Evolutionary conservation across 2,329 filamentous ascomycete species (phyloP).

Genomic region (Alternaria angustiovoidea): DNA sequence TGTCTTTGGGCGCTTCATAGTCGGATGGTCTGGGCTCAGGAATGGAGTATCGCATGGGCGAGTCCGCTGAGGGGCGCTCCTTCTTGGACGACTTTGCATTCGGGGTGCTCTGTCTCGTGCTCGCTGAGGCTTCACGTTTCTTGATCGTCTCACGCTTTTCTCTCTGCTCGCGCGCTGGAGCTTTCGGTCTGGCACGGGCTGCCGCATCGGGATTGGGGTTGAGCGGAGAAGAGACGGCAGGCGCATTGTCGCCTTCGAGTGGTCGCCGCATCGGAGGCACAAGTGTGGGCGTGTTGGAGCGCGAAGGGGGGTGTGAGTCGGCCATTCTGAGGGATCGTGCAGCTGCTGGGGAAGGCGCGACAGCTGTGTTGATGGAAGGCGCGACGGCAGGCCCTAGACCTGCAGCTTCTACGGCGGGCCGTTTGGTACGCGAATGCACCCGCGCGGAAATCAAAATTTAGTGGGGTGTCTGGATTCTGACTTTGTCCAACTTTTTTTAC

Average conservation of each 20-base stretch:
- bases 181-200: conserved; percentile 53
- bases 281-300: conserved; percentile 47
- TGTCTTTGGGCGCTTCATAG: conserved; percentile 59
- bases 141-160: conserved; percentile 63
- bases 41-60: conserved; percentile 61
- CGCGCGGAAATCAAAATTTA: conserved; percentile 20
- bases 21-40: conserved; percentile 57
- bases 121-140: conserved; percentile 59
- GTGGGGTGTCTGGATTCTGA: conserved; percentile 1
- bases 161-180: conserved; percentile 53
- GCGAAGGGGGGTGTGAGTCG: conserved; percentile 44
- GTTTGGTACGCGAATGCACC: conserved; percentile 15
- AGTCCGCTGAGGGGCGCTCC: conserved; percentile 48
- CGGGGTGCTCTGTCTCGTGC: conserved; percentile 50
- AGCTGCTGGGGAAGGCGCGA: conserved; percentile 12
- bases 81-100: conserved; percentile 51
- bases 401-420: conserved; percentile 23
- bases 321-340: conserved; percentile 39
- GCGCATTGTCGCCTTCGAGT: conserved; percentile 74
- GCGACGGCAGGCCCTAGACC: conserved; percentile 10
- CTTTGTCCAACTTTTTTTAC: conserved; percentile 17
- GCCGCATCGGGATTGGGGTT: conserved; percentile 66
- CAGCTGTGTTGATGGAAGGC: conserved; percentile 10
- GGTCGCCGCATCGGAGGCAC: conserved; percentile 67
- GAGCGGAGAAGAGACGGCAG: conserved; percentile 75